Evolutionary conservation across 208 protist genomes (phyloP).

Genomic region (Crithidia fasciculata): DNA sequence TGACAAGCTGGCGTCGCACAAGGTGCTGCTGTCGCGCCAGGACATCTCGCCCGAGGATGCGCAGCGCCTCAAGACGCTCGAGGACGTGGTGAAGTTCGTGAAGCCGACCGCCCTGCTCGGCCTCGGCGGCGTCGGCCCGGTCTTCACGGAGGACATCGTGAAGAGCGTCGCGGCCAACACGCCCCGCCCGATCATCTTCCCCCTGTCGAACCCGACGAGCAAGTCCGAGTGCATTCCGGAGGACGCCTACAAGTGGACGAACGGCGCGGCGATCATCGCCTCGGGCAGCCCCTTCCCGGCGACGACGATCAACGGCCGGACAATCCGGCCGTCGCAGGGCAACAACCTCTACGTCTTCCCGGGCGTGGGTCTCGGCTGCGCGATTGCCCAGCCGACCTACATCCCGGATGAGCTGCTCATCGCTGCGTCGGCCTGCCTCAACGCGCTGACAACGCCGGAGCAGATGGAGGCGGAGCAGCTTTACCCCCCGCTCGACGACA

Average conservation of each 20-base stretch:
- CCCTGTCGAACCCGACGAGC: constrained; percentile 95
- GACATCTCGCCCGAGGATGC: constrained; percentile 78
- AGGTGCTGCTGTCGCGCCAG: constrained; percentile 86
- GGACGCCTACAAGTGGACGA: constrained; percentile 93
- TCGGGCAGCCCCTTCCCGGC: constrained; percentile 95
- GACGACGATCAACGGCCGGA: constrained; percentile 86
- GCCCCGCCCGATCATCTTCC: constrained; percentile 95
- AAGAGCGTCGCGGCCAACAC: constrained; percentile 73
- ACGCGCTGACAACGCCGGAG: constrained; percentile 51
- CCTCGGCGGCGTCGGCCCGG: constrained; percentile 88
- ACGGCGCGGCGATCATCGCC: constrained; percentile 95
- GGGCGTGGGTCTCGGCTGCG: constrained; percentile 93
- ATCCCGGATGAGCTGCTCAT: constrained; percentile 93
- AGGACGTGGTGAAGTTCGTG: constrained; percentile 83
- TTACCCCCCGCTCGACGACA: constrained; percentile 77
- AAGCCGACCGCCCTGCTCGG: constrained; percentile 96
- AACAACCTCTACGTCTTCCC: constrained; percentile 98
- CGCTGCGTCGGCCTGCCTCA: constrained; percentile 80
- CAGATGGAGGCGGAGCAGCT: constrained; percentile 57
- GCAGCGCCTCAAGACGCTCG: constrained; percentile 55
- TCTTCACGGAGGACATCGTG: constrained; percentile 96
- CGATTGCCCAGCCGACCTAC: constrained; percentile 59
- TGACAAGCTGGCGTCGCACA: constrained; percentile 87
- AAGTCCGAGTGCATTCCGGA: constrained; percentile 93
- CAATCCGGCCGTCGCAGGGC: constrained; percentile 91